Conservation (phyloP, 371 early-diverging fungal genomes). For the Mucor indicus region DNA sequence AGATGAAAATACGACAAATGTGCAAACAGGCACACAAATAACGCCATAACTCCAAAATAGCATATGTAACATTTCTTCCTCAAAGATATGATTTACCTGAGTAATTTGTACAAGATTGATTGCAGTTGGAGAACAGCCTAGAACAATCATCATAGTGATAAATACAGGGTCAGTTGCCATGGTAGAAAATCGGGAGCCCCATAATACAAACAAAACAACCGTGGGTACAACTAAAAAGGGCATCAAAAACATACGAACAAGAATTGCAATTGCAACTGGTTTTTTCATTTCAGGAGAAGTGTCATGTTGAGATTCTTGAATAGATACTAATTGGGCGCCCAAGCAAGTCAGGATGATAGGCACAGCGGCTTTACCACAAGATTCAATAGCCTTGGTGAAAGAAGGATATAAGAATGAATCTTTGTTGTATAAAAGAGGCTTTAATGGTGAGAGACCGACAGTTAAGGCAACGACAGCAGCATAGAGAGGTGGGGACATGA, state of each 20-base stretch:
- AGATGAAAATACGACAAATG: constrained; percentile 47
- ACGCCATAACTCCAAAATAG: constrained; percentile 63
- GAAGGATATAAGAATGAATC: constrained; percentile 52
- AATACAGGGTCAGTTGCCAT: constrained; percentile 54
- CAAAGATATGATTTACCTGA: constrained; percentile 54
- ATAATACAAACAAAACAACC: constrained; percentile 34
- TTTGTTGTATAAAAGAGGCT: constrained; percentile 46
- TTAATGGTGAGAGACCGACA: constrained; percentile 57
- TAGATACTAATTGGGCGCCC: constrained; percentile 57
- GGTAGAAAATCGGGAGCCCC: constrained; percentile 29
- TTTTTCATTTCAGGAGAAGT: constrained; percentile 10
- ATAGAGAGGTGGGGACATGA: constrained; percentile 64
- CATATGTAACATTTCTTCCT: constrained; percentile 55
- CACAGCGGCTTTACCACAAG: constrained; percentile 65
- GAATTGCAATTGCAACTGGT: constrained; percentile 33
- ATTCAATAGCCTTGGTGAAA: constrained; percentile 60
- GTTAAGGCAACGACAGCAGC: constrained; percentile 57
- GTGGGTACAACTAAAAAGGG: constrained; percentile 47
- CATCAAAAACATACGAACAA: constrained; percentile 45
- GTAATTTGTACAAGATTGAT: constrained; percentile 58
- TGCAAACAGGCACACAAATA: constrained; percentile 49
- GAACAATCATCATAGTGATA: constrained; percentile 45
- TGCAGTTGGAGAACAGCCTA: constrained; percentile 57
- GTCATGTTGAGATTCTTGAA: constrained; percentile 8
- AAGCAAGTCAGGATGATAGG: constrained; percentile 68